A percentile compares a stretch with the other conserved stretches of the same genome.
Evolutionary conservation across 2,329 filamentous ascomycete genomes (phyloP).

Genomic region (Decorospora gaudefroyi): DNA sequence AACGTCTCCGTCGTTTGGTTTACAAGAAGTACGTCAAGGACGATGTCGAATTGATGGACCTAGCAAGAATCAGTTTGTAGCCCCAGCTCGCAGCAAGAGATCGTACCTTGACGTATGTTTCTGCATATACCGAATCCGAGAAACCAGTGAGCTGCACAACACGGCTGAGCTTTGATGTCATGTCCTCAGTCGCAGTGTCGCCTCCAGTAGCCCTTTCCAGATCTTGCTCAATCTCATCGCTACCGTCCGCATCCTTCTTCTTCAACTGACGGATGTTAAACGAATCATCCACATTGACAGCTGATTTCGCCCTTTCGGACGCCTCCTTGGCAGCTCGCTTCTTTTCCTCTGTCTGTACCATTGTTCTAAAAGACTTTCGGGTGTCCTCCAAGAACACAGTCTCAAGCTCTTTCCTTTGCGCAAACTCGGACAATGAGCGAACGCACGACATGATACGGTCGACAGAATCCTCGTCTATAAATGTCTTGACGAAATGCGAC

Average conservation of each 20-base stretch:
- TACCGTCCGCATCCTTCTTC: conserved; percentile 79
- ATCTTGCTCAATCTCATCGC: conserved; percentile 85
- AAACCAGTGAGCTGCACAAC: conserved; percentile 98
- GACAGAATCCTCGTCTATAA: conserved; percentile 97
- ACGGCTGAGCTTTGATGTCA: conserved; percentile 90
- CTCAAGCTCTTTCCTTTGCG: conserved; percentile 86
- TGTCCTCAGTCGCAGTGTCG: conserved; percentile 79
- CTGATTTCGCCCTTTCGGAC: conserved; percentile 87
- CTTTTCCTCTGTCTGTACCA: conserved; percentile 97
- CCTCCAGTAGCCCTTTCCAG: conserved; percentile 93
- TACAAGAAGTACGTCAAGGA: conserved; percentile 92
- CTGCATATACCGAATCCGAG: conserved; percentile 97
- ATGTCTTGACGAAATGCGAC: conserved; percentile 97
- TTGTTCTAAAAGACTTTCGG: conserved; percentile 90
- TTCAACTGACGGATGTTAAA: conserved; percentile 90
- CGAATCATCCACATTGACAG: conserved; percentile 93
- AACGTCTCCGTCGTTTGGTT: conserved; percentile 97
- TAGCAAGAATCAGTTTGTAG: conserved; percentile 20
- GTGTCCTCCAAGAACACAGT: conserved; percentile 94
- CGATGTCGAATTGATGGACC: conserved; percentile 96
- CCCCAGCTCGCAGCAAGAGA: too few species aligned
- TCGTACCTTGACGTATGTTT: conserved; percentile 86
- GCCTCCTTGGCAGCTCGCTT: conserved; percentile 96
- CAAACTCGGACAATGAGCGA: conserved; percentile 86
- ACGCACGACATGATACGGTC: conserved; percentile 98